phyloP scores from a whole-genome alignment of 208 protist species.

The Blastocrithidia nonstop region DNA sequence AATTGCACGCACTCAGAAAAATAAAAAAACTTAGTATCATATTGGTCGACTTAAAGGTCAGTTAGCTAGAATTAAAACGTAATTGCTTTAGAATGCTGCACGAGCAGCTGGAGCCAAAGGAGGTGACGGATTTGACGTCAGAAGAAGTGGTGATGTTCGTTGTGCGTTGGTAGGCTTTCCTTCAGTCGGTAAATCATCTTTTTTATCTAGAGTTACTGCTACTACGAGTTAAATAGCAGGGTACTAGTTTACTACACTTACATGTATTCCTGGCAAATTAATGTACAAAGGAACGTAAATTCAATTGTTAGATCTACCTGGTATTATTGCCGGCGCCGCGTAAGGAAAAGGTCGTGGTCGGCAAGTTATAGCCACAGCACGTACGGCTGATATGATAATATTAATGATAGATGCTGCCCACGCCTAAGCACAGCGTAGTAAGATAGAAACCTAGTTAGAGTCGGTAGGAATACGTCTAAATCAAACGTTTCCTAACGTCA shows the following conservation, averaged over 20 bases:
- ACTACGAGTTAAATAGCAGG: slow-evolving; percentile 91
- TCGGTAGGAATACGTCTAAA: slow-evolving; percentile 94
- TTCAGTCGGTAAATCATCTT: slow-evolving; percentile 96
- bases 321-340: slow-evolving; percentile 97
- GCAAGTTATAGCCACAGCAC: slow-evolving; percentile 95
- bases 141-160: slow-evolving; percentile 88
- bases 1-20: slow-evolving; percentile 96
- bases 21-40: slow-evolving; percentile 97
- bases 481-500: slow-evolving; percentile 86
- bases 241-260: slow-evolving; percentile 99
- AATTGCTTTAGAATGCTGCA: slow-evolving; percentile 86
- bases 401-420: slow-evolving; percentile 95
- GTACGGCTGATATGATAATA: slow-evolving; percentile 94
- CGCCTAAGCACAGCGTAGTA: slow-evolving; percentile 76
- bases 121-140: slow-evolving; percentile 91
- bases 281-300: slow-evolving; percentile 93
- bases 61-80: slow-evolving; percentile 88
- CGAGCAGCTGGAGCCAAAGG: slow-evolving; percentile 45
- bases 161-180: slow-evolving; percentile 89
- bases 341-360: slow-evolving; percentile 92
- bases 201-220: slow-evolving; percentile 93
- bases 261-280: slow-evolving; percentile 96
- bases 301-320: slow-evolving; percentile 97
- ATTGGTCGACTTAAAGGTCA: slow-evolving; percentile 93
- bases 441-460: slow-evolving; percentile 92